Base-by-base conservation (phyloP, 495 filamentous ascomycete genomes). In the Recurvomyces mirabilis region DNA sequence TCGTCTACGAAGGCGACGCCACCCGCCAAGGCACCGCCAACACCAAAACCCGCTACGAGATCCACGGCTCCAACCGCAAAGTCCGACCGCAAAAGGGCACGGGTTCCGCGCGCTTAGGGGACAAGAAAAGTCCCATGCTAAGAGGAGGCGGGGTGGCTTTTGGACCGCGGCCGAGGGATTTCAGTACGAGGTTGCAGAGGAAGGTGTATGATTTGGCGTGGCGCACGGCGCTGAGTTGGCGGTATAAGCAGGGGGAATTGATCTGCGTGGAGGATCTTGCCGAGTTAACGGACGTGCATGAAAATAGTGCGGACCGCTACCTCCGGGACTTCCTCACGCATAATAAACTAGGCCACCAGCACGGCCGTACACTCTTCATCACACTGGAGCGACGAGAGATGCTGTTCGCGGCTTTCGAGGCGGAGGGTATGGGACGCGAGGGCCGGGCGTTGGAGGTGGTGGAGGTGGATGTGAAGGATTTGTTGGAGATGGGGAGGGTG, bases 131-230 rank as follows among this genome's bases (percentile, higher is more conserved):
- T 20, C 93, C 93, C 3, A 79, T 94, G 63, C 67, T 86, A 10
- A 69, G 68, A 35, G 91, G 91, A 46, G 91, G 91, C 62, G 93
- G 86, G 55, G 87, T 87, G 45, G 69, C 80, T 1, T 79, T 81
- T 59, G 93, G 93, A 12, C 93, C 93, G 14, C 77, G 85, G 51
- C 85, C 85, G 24, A 70, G 91, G 49, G 87, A 95, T 63, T 96
- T 96, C 64, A 74, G 75, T 40, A 87, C 86, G 14, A 74, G 70
- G 25, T 69, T 99, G 46, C 87, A 81, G 38, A 71, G 71, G 52
- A 94, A 95, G 71, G 78, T 94, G 36, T 99, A 99, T 65, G 88
- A 95, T 60, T 65, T 93, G 56, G 93, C 93, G 10, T 96, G 87
- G 87, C 77, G 93, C 57, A 96, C 82, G 25, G 93, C 93, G 1